phyloP scores from a whole-genome alignment of 2,329 filamentous ascomycete genomes.

The Cryphonectria japonica region DNA sequence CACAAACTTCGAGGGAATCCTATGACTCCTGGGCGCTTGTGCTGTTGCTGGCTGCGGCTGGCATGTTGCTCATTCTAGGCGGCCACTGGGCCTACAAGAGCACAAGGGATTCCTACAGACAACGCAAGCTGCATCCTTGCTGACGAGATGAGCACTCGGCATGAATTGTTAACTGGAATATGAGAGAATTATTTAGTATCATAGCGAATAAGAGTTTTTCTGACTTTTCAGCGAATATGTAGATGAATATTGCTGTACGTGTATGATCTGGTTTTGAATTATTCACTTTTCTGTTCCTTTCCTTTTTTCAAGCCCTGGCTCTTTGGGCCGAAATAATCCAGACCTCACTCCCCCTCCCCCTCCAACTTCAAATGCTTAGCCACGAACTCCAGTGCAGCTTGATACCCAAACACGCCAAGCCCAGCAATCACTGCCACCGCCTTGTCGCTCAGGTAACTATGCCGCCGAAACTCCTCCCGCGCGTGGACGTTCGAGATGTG shows the following conservation, averaged over 20 bases:
- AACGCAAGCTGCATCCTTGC: not conserved
- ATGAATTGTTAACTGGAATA: not conserved
- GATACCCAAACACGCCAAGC: conserved; percentile 65
- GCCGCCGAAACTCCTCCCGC: conserved; percentile 68
- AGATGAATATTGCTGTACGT: not conserved
- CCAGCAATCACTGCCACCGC: conserved; percentile 75
- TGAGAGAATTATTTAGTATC: not conserved
- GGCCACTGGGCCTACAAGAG: not conserved
- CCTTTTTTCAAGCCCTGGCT: too few relatives aligned
- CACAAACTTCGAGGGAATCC: not conserved
- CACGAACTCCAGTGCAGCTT: conserved; percentile 60
- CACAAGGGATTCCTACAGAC: too few relatives aligned
- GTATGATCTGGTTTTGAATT: too few relatives aligned
- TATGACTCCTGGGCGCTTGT: not conserved
- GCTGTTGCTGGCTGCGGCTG: not conserved
- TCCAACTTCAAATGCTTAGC: conserved; percentile 50
- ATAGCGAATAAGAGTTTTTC: not conserved
- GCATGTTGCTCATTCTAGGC: not conserved
- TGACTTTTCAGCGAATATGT: not conserved
- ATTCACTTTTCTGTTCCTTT: too few relatives aligned
- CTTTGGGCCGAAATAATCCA: too few relatives aligned
- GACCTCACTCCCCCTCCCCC: conserved; percentile 29
- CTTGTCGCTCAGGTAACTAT: conserved; percentile 77
- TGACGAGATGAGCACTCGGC: not conserved
- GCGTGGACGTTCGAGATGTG: conserved; percentile 77